phyloP scores from a whole-genome alignment of 2,329 filamentous ascomycete species.

The Diaporthe citrichinensis region DNA sequence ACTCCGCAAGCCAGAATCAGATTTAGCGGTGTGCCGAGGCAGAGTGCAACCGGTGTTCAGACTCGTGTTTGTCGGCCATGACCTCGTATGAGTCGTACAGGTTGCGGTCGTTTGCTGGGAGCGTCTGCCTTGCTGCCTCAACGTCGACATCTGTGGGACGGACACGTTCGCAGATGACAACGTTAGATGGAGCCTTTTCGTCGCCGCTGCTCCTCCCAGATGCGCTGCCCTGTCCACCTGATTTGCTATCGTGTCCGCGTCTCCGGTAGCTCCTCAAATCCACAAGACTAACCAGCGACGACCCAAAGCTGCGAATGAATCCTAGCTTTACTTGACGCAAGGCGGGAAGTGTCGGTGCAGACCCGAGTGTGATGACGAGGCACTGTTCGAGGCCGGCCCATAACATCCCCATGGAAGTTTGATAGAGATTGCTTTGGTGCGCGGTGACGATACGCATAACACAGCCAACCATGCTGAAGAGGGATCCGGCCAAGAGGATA shows the following conservation, averaged over 20 bases:
- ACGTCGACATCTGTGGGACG: background rate
- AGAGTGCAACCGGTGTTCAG: background rate
- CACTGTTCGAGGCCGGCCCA: background rate
- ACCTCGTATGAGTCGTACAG: background rate
- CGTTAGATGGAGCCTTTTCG: background rate
- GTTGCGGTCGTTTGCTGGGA: background rate
- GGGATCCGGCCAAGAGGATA: conserved; percentile 32
- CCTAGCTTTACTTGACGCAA: background rate
- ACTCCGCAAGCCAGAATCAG: too few relatives aligned
- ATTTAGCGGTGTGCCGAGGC: background rate
- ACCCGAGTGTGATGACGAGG: background rate
- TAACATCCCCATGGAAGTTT: background rate
- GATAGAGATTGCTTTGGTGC: background rate
- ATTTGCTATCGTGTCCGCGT: background rate
- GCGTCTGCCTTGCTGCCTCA: background rate
- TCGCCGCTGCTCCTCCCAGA: background rate
- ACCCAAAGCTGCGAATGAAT: background rate
- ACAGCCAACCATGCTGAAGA: conserved; percentile 35
- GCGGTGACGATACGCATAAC: conserved; percentile 20
- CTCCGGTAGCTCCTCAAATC: background rate
- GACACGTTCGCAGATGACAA: background rate
- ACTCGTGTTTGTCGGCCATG: background rate
- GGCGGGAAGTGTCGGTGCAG: background rate
- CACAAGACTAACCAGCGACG: background rate
- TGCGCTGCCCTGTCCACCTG: background rate